Conservation (phyloP, 2,329 filamentous ascomycete species). For the Aspergillus terreus region DNA sequence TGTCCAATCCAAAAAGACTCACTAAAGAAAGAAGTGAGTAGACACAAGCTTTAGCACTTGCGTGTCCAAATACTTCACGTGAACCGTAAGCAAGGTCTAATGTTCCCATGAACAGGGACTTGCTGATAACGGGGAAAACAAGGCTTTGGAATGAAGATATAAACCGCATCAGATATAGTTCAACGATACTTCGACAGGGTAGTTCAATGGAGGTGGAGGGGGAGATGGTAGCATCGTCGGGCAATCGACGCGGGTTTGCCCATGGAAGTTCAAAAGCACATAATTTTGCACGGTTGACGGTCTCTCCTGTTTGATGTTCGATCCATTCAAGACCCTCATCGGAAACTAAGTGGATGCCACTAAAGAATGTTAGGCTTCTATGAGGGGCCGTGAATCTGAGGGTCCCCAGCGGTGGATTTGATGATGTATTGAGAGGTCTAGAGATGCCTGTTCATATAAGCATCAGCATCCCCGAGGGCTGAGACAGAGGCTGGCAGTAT, state of each 20-base stretch:
- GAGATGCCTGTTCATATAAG: too few relatives aligned
- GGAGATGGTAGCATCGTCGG: not conserved
- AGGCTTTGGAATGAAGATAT: slow-evolving; percentile 8
- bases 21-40: slow-evolving; percentile 9
- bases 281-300: slow-evolving; percentile 1
- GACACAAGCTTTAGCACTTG: slow-evolving; percentile 11
- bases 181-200: not conserved
- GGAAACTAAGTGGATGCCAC: not conserved
- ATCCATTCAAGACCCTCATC: slow-evolving; percentile 4
- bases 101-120: slow-evolving; percentile 5
- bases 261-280: slow-evolving; percentile 2
- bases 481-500: too few relatives aligned
- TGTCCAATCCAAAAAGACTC: slow-evolving; percentile 7
- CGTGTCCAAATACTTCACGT: not conserved
- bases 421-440: not conserved
- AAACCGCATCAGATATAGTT: slow-evolving; percentile 5
- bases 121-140: slow-evolving; percentile 13
- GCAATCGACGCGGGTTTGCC: not conserved
- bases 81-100: slow-evolving; percentile 11
- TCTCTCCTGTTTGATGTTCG: slow-evolving; percentile 4
- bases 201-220: not conserved
- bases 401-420: not conserved
- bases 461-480: too few relatives aligned
- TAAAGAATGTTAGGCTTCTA: not conserved
- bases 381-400: not conserved